These are phyloP conservation scores for Nadsonia commutata DNA, from an alignment of 1,139 yeast genomes.

Conservation along the genomic window DNA sequence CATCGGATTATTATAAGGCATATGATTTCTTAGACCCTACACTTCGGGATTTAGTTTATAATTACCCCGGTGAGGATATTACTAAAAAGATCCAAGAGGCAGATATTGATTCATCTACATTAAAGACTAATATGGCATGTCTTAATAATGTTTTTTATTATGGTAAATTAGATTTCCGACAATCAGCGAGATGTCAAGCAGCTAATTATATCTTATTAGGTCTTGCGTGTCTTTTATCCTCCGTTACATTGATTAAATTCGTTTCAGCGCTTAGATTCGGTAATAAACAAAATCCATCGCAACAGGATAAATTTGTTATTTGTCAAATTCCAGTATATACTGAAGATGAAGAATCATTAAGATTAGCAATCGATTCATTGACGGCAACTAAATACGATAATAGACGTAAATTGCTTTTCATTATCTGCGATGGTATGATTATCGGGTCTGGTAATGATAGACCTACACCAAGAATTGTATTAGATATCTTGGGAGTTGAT, in stretches of 20 bases:
- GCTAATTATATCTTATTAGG: conserved; percentile 25
- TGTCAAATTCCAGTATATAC: conserved; percentile 27
- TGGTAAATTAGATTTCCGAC: conserved; percentile 23
- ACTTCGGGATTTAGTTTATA: conserved; percentile 16
- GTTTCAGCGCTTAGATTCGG: conserved; percentile 25
- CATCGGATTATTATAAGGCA: conserved; percentile 12
- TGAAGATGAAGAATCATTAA: conserved; percentile 24
- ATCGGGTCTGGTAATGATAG: conserved; percentile 25
- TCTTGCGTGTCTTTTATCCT: conserved; percentile 20
- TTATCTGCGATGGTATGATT: conserved; percentile 26
- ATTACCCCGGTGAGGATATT: conserved; percentile 20
- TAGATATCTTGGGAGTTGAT: conserved; percentile 24
- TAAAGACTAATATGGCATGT: conserved; percentile 15
- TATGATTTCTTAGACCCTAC: conserved; percentile 20
- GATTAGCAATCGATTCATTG: conserved; percentile 25
- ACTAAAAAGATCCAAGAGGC: conserved; percentile 13
- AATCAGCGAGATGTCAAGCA: conserved; percentile 20
- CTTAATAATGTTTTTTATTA: conserved; percentile 21
- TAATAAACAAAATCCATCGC: conserved; percentile 17
- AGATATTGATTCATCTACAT: conserved; percentile 10
- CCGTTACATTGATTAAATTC: conserved; percentile 21
- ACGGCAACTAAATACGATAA: conserved; percentile 24
- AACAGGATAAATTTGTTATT: conserved; percentile 23
- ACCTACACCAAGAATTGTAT: conserved; percentile 25
- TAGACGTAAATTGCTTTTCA: conserved; percentile 22